Conservation (phyloP, 2,329 filamentous ascomycete species). For the Immersiporthe knoxdaviesiana region DNA sequence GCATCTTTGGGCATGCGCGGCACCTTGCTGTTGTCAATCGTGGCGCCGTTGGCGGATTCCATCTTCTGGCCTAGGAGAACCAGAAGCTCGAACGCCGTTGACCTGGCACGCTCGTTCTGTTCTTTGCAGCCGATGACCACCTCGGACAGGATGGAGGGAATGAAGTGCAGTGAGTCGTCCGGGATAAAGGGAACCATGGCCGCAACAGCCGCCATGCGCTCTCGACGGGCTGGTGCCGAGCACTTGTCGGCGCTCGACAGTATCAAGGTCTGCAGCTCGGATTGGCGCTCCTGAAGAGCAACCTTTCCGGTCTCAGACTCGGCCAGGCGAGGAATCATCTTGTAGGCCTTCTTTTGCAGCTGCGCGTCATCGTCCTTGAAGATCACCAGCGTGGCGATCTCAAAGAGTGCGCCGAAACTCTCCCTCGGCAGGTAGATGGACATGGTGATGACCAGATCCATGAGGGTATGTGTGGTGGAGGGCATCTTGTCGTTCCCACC, state of each 20-base stretch:
- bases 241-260: constrained; percentile 81
- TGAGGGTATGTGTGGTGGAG: constrained; percentile 89
- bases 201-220: constrained; percentile 81
- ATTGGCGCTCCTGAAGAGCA: constrained; percentile 76
- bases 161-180: constrained; percentile 82
- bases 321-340: constrained; percentile 88
- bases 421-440: constrained; percentile 88
- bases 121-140: constrained; percentile 97
- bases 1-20: constrained; percentile 84
- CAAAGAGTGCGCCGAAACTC: constrained; percentile 83
- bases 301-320: constrained; percentile 75
- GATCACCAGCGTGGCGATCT: constrained; percentile 82
- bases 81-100: constrained; percentile 85
- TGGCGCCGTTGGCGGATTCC: constrained; percentile 64
- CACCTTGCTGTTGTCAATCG: constrained; percentile 84
- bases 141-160: constrained; percentile 87
- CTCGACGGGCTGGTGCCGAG: constrained; percentile 81
- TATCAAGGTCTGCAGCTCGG: constrained; percentile 81
- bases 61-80: constrained; percentile 88
- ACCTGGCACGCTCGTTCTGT: constrained; percentile 92
- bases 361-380: constrained; percentile 83
- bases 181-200: constrained; percentile 81
- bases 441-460: constrained; percentile 96
- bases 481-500: constrained; percentile 75
- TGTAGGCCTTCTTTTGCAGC: constrained; percentile 98